Evolutionary conservation across 2,329 filamentous ascomycete species (phyloP), one percentile per base, ranked within the genome.

Genomic region (Trichoderma gracile): DNA sequence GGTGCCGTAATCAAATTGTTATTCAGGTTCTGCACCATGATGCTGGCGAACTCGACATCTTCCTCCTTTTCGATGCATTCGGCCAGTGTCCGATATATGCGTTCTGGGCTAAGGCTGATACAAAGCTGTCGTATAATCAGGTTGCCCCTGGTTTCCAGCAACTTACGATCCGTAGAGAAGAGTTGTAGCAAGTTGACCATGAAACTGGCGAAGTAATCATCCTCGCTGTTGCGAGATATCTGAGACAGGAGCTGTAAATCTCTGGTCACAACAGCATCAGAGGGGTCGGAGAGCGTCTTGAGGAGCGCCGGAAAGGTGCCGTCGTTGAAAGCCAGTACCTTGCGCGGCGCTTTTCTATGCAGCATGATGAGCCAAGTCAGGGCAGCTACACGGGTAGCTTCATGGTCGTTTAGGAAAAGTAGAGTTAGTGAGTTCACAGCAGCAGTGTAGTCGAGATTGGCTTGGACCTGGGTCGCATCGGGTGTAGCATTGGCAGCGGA

Each of bases 21-120:
- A 79, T 99, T 99, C 59, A 99, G 83, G 72, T 98, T 98, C 76
- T 99, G 95, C 33, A 99, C 93, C 95, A 99, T 99, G 71, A 99
- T 98, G 74, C 94, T 97, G 17, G 95, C 94, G 77, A 99, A 99
- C 75, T 99, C 96, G 47, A 99, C 87, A 74, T 99, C 95, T 78
- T 98, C 95, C 76, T 99, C 95, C 73, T 93, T 96, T 76, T 98
- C 95, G 10, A 99, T 90, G 70, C 95, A 97, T 71, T 99, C 95
- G 27, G 95, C 96, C 68, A 99, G 82, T 2, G 93, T 98, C 38
- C 95, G 88, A 73, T 98, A 99, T 65, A 99, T 99, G 52, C 93
- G 87, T 75, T 99, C 95, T 0, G 95, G 91, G 69, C 93, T 97
- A 30, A 99, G 82, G 66, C 91, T 97, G 66, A 96, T 86, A 75